Percentiles rank a stretch among this genome's conserved stretches.
Conservation (phyloP, 331 rosid genomes). For the Saraca asoca region DNA sequence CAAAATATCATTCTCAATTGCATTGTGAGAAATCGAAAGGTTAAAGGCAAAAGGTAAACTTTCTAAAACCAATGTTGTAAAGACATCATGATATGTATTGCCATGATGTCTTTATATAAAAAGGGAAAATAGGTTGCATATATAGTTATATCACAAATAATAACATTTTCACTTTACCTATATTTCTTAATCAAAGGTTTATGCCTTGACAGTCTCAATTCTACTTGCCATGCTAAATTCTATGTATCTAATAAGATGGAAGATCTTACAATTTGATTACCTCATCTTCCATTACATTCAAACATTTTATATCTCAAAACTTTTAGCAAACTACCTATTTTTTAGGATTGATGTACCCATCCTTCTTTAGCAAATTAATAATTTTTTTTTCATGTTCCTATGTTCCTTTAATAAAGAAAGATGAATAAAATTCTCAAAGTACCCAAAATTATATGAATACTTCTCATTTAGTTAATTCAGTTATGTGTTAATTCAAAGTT, state of each 20-base stretch:
- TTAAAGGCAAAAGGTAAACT: too few relatives aligned
- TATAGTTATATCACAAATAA: too few relatives aligned
- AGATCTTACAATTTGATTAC: conserved; percentile 36
- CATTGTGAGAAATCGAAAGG: too few relatives aligned
- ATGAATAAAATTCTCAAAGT: neutral
- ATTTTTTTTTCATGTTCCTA: conserved; percentile 21
- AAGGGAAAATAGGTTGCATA: too few relatives aligned
- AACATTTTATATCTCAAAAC: conserved; percentile 30
- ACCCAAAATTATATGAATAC: conserved; percentile 1
- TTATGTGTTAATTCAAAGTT: conserved; percentile 27
- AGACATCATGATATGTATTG: conserved; percentile 34
- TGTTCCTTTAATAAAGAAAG: conserved; percentile 19
- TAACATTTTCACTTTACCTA: too few relatives aligned
- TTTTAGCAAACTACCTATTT: conserved; percentile 28
- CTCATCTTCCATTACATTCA: conserved; percentile 41
- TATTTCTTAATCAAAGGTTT: too few relatives aligned
- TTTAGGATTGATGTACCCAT: conserved; percentile 25
- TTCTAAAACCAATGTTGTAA: too few relatives aligned
- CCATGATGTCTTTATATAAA: too few relatives aligned
- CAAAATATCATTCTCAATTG: too few relatives aligned
- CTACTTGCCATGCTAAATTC: conserved; percentile 24
- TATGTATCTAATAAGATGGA: conserved; percentile 32
- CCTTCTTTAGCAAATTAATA: conserved; percentile 14
- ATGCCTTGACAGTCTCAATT: conserved; percentile 22
- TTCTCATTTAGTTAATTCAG: conserved; percentile 27